Base-by-base conservation (phyloP, 257 asterid genomes). In the Cinchona pubescens region DNA sequence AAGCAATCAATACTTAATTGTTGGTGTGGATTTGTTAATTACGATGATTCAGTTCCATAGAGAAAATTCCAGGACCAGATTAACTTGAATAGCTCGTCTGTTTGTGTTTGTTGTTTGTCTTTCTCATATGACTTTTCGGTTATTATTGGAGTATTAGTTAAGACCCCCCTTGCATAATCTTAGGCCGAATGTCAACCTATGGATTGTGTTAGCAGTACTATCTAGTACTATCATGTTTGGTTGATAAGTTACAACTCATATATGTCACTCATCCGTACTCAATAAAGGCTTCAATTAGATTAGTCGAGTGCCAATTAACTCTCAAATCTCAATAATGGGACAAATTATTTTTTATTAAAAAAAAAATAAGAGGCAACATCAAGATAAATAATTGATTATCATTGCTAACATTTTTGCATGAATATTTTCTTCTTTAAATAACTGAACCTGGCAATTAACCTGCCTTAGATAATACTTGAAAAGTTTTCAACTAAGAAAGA, bases 101-200 rank as follows among this genome's bases (percentile, higher is more conserved):
- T 10, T 49, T 35, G 30, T 19, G 7, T 7, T n/a, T 30, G 45
- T 49, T 32, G 5, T 38, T 10, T n/a, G 19, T 48, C 0, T 49
- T 29, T 18, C 19, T 37, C 15, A 15, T 3, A 40, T 40, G 45
- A 5, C 45, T 40, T n/a, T n/a, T 40, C 45, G 8, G 45, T 40
- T 40, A 40, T 2, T 40, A 10, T 10, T 11, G 11, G n/a, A n/a
- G n/a, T 35, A 0, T 0, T 3, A 67, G 71, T 62, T 21, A 35
- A 48, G 38, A 21, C 72, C 78, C 10, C 6, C 78, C 78, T 65
- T 14, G 64, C 56, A 63, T 74, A 48, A 67, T 19, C 2, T 32
- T 63, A 38, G 3, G 64, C 49, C 18, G 72, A 23, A 46, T 53
- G 49, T n/a, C n/a, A 35, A 64, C 78, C 78, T 40, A 16, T 16